These are phyloP conservation scores for Warburgia ugandensis DNA, from an alignment of 164 flowering plant genomes.

Conservation along the genomic window DNA sequence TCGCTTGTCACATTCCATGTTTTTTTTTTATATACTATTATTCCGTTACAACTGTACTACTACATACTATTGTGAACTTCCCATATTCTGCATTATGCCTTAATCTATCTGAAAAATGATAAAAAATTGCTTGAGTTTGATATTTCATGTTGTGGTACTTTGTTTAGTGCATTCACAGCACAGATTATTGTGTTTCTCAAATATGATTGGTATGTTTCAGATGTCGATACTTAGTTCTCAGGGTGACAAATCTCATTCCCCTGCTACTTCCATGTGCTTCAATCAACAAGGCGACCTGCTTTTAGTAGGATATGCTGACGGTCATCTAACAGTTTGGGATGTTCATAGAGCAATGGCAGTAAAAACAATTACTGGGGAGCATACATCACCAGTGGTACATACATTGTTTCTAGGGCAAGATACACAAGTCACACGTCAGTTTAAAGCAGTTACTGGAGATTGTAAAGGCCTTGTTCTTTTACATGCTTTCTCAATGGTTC, in stretches of 20 bases:
- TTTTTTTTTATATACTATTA: too few species aligned
- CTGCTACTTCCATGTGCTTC: conserved; percentile 91
- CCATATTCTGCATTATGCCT: too few species aligned
- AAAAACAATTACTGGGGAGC: conserved; percentile 72
- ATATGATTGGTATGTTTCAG: conserved; percentile 43
- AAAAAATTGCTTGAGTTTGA: too few species aligned
- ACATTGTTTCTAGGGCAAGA: conserved; percentile 82
- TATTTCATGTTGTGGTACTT: too few species aligned
- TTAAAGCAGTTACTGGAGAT: conserved; percentile 88
- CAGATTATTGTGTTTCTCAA: not conserved
- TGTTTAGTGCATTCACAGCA: not conserved
- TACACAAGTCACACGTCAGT: conserved; percentile 74
- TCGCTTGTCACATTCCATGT: too few species aligned
- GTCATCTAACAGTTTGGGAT: conserved; percentile 84
- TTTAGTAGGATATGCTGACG: conserved; percentile 89
- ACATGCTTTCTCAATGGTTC: conserved; percentile 58
- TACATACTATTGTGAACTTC: too few species aligned
- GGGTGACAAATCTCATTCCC: conserved; percentile 65
- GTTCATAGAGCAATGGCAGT: conserved; percentile 54
- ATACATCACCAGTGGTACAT: conserved; percentile 76
- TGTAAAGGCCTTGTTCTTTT: conserved; percentile 76
- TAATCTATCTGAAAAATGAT: too few species aligned
- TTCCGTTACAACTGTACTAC: too few species aligned
- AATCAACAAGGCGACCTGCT: conserved; percentile 93
- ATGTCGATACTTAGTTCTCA: conserved; percentile 67